phyloP scores from a whole-genome alignment of 768 basidiomycete species.

The Solioccasus polychromus region DNA sequence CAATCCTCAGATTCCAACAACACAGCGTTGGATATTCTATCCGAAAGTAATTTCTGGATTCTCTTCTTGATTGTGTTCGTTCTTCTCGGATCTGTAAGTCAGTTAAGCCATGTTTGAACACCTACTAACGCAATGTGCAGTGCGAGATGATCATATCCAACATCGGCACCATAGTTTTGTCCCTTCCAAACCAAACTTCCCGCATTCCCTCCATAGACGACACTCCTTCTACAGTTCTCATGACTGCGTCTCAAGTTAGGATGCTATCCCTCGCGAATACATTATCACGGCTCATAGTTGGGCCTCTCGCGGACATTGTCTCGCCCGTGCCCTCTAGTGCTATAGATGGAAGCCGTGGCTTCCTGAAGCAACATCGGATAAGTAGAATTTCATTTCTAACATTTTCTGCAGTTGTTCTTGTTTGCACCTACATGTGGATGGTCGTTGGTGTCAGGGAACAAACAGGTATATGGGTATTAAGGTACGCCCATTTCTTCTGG shows the following conservation, averaged over 20 bases:
- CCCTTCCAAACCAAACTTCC: slow-evolving; percentile 43
- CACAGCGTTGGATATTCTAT: slow-evolving; percentile 43
- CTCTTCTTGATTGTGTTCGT: slow-evolving; percentile 50
- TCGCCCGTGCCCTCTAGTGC: slow-evolving; percentile 56
- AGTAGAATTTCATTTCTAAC: slow-evolving; percentile 64
- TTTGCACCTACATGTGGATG: slow-evolving; percentile 55
- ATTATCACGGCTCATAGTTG: slow-evolving; percentile 60
- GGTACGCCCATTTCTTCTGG: slow-evolving; percentile 38
- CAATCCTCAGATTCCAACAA: slow-evolving; percentile 18
- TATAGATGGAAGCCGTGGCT: slow-evolving; percentile 28
- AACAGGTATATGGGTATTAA: slow-evolving; percentile 63
- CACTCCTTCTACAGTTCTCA: slow-evolving; percentile 29
- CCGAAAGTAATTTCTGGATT: slow-evolving; percentile 62
- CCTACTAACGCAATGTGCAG: slow-evolving; percentile 31
- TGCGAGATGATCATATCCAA: slow-evolving; percentile 84
- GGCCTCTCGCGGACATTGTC: slow-evolving; percentile 68
- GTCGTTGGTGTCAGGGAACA: slow-evolving; percentile 45
- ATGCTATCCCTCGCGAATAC: slow-evolving; percentile 72
- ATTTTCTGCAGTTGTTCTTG: slow-evolving; percentile 46
- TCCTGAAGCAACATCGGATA: slow-evolving; percentile 45
- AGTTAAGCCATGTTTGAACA: too few relatives aligned
- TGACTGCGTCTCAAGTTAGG: slow-evolving; percentile 63
- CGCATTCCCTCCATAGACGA: slow-evolving; percentile 5
- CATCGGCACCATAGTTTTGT: slow-evolving; percentile 71
- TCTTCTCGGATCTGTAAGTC: slow-evolving; percentile 67